Conservation (phyloP, 106 monocot genomes). For the Triglochin maritima region DNA sequence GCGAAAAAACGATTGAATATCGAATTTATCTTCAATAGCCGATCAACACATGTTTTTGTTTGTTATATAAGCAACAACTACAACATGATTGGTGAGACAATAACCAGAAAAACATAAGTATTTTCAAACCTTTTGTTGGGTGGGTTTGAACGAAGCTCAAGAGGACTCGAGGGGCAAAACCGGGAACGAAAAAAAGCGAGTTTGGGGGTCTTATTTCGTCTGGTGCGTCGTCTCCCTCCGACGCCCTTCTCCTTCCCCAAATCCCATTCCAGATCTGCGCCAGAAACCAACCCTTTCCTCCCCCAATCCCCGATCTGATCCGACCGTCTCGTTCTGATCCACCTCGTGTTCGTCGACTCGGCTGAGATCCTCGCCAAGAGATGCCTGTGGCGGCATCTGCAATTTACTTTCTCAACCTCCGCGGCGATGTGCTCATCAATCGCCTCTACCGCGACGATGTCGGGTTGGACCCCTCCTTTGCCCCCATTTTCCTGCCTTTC, state of each 20-base stretch:
- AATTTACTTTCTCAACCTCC: constrained; percentile 93
- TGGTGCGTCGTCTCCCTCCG: background rate
- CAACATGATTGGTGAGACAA: too few species aligned
- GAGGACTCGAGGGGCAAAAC: too few species aligned
- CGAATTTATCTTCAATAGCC: too few species aligned
- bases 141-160: too few species aligned
- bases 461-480: constrained; percentile 32
- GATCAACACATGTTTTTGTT: too few species aligned
- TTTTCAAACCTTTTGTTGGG: too few species aligned
- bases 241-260: background rate
- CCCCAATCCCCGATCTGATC: background rate
- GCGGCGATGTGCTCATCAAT: constrained; percentile 99
- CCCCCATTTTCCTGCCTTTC: background rate
- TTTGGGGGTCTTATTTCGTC: too few species aligned
- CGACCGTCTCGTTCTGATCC: background rate
- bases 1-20: too few species aligned
- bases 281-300: background rate
- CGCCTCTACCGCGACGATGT: constrained; percentile 99
- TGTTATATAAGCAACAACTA: too few species aligned
- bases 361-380: constrained; percentile 1
- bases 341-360: background rate
- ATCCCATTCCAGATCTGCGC: background rate
- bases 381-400: constrained; percentile 99
- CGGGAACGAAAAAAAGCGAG: too few species aligned
- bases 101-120: too few species aligned